Conservation (phyloP, 306 rosid species). For the Myrica gale region DNA sequence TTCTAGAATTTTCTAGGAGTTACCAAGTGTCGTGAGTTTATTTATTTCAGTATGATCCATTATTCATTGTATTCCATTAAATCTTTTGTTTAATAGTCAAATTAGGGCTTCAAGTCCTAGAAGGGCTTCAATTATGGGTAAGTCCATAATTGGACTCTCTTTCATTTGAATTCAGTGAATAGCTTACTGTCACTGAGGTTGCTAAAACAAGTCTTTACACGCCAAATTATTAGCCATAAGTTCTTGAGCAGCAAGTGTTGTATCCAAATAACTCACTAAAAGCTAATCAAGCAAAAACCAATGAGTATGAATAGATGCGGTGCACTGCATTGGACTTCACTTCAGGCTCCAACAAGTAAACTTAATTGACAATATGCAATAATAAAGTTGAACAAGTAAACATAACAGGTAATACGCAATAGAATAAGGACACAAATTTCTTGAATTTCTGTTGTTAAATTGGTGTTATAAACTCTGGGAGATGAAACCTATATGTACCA, state of each 20-base stretch:
- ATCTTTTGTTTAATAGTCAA: no score
- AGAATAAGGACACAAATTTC: no score
- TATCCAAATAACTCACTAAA: not conserved
- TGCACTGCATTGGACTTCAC: not conserved
- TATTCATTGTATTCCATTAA: not conserved
- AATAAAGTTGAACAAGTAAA: not conserved
- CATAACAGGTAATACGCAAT: no score
- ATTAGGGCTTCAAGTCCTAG: no score
- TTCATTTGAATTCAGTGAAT: no score
- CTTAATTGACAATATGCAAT: not conserved
- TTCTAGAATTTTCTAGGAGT: no score
- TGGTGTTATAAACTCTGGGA: not conserved
- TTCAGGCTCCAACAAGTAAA: not conserved
- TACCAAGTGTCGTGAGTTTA: no score
- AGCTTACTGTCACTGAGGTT: no score
- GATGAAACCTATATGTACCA: not conserved
- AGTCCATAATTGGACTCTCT: no score
- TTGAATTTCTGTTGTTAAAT: not conserved
- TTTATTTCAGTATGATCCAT: not conserved
- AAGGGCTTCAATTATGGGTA: no score
- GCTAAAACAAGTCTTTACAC: no score
- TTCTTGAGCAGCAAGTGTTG: not conserved
- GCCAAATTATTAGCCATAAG: no score
- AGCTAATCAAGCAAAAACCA: not conserved
- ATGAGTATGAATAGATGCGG: not conserved